phyloP scores from a whole-genome alignment of 805 yeast species.

The Kodamaea sagamina region DNA sequence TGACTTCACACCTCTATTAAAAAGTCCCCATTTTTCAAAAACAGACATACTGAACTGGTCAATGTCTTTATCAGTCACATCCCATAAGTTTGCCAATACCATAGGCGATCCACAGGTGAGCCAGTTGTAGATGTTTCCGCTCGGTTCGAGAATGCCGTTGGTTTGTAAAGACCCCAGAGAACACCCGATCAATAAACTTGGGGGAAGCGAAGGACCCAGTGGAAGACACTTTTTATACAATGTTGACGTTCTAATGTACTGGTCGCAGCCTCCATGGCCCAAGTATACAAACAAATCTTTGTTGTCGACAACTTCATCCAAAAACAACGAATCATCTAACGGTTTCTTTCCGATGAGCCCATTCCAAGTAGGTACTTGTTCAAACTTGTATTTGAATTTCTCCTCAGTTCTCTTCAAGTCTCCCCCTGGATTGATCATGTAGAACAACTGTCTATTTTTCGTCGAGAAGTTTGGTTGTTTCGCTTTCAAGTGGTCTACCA shows the following conservation, averaged over 20 bases:
- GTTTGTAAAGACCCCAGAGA: constrained; percentile 72
- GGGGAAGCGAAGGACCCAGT: constrained; percentile 50
- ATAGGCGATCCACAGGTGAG: constrained; percentile 79
- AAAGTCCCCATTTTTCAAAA: constrained; percentile 67
- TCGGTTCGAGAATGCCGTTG: constrained; percentile 65
- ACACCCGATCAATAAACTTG: constrained; percentile 80
- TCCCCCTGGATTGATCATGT: constrained; percentile 78
- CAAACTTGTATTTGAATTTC: constrained; percentile 50
- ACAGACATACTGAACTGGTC: constrained; percentile 70
- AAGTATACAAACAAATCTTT: constrained; percentile 65
- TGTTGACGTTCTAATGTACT: constrained; percentile 59
- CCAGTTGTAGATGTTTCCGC: constrained; percentile 77
- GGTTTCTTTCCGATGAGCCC: constrained; percentile 62
- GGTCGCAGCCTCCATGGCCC: constrained; percentile 98
- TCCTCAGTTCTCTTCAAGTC: constrained; percentile 72
- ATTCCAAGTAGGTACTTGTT: constrained; percentile 43
- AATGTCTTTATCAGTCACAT: constrained; percentile 94
- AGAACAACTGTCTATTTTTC: constrained; percentile 32
- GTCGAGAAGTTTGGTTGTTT: constrained; percentile 5
- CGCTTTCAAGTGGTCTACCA: constrained; percentile 39
- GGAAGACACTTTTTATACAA: constrained; percentile 34
- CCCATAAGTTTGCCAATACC: constrained; percentile 90
- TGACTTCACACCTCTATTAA: constrained; percentile 15
- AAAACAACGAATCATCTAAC: constrained; percentile 48
- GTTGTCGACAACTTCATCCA: constrained; percentile 36